phyloP scores from a whole-genome alignment of 2,329 filamentous ascomycete genomes.

The Thermothelomyces thermophilus region DNA sequence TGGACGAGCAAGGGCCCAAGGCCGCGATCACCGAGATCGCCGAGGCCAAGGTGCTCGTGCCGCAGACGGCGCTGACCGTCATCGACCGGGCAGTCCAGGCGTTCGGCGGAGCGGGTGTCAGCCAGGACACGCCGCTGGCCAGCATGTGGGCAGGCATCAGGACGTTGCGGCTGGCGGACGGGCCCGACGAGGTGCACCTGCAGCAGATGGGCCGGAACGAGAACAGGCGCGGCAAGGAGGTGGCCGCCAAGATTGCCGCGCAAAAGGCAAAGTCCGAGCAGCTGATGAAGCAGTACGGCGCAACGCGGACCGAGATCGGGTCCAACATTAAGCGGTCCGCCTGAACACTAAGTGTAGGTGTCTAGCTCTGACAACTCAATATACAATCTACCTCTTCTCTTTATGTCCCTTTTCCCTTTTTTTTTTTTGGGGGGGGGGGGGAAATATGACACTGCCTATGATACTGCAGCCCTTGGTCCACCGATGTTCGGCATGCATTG shows the following conservation, averaged over 20 bases:
- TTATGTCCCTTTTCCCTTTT: too few species aligned
- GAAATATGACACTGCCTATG: too few species aligned
- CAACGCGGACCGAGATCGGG: conserved; percentile 43
- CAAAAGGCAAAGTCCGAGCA: conserved; percentile 61
- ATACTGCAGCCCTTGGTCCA: too few species aligned
- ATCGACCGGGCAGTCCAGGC: conserved; percentile 93
- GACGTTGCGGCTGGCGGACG: conserved; percentile 82
- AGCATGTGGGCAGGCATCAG: conserved; percentile 74
- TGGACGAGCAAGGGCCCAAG: conserved; percentile 86
- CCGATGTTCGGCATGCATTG: too few species aligned
- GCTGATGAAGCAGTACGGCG: conserved; percentile 55
- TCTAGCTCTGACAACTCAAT: not conserved
- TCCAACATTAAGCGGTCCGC: conserved; percentile 38
- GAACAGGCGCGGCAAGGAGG: conserved; percentile 60
- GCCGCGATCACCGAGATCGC: conserved; percentile 88
- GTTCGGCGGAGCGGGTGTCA: conserved; percentile 84
- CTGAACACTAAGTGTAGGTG: not conserved
- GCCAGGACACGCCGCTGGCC: conserved; percentile 89
- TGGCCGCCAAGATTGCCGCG: conserved; percentile 53
- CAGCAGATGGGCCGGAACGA: conserved; percentile 76
- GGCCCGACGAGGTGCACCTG: conserved; percentile 91
- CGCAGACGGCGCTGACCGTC: conserved; percentile 71
- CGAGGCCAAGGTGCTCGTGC: conserved; percentile 88
- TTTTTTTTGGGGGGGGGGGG: too few species aligned
- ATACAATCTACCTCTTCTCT: too few species aligned